Evolutionary conservation across 2,329 filamentous ascomycete genomes (phyloP), one percentile per base, ranked within the genome.

Genomic region (Fusarium duplospermum): DNA sequence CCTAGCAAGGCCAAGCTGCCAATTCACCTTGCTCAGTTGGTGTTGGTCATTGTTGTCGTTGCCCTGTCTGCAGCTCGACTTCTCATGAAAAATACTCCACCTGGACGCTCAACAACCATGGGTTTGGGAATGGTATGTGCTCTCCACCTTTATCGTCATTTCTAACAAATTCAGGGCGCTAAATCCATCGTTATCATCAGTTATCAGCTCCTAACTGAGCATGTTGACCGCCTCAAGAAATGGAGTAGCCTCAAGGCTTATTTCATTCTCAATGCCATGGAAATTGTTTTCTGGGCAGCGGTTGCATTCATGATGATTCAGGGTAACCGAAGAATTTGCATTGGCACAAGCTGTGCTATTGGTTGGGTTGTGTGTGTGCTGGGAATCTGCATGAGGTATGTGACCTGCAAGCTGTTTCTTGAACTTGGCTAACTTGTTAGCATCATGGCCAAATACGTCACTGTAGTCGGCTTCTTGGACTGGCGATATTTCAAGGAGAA

Each of bases 191-290:
- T 57, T 20, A 57, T 57, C 52, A 57, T 57, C 67, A 50, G 68
- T 10, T 86, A 86, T 69, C 81, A 85, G 65, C 69, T 86, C 52
- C 71, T 84, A 2, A 82, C 82, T 29, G 80, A 82, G 45, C 81
- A 84, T 66, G 70, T 80, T 14, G 42, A 67, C 6, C 69, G 71
- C 2, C 79, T 85, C 62, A 67, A 76, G 14, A 79, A 77, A 64
- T 86, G 82, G 83, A 78, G 71, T 31, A 84, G 80, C 72, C 74
- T 82, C 7, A 86, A 85, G 74, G 83, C 83, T 6, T 81, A 84
- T 72, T 71, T 78, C 6, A 83, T 86, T 38, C 77, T 86, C 64
- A 84, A 84, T 75, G 77, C 70, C 54, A 74, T 86, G 18, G 84
- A 87, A 70, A 71, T 83, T 16, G 77, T 85, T 16, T 86, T 86